These are phyloP conservation scores for Arachis hypogaea DNA, from an alignment of 306 rosid species.

Conservation along the genomic window DNA sequence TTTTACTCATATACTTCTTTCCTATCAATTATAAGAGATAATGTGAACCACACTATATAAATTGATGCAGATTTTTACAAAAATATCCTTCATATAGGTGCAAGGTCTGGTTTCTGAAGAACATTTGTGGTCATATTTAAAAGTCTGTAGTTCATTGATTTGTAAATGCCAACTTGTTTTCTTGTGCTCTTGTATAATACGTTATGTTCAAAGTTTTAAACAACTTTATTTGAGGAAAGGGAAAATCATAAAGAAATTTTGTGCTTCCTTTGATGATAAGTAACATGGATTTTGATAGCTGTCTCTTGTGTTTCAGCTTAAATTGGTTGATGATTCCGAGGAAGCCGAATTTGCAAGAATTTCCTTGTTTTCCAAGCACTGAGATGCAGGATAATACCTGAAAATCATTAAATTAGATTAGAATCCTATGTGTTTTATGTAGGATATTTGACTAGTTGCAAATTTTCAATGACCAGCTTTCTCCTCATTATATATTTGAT, in stretches of 20 bases:
- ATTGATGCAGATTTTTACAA: background rate
- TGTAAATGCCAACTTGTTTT: slow-evolving; percentile 20
- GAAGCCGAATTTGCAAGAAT: slow-evolving; percentile 65
- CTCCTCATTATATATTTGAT: too few relatives aligned
- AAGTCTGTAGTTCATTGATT: background rate
- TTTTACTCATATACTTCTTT: background rate
- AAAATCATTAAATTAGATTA: slow-evolving; percentile 1
- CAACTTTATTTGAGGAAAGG: background rate
- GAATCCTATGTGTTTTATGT: too few relatives aligned
- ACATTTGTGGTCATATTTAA: slow-evolving; percentile 5
- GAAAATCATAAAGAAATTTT: slow-evolving; percentile 24
- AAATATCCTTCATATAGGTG: background rate
- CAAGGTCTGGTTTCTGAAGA: slow-evolving; percentile 5
- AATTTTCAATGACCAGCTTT: slow-evolving; percentile 3
- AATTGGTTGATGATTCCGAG: slow-evolving; percentile 57
- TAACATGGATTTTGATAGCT: slow-evolving; percentile 18
- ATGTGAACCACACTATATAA: background rate
- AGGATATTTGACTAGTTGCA: background rate
- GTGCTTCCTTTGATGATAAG: background rate
- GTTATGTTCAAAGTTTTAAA: background rate
- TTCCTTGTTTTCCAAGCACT: slow-evolving; percentile 88
- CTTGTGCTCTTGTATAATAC: background rate
- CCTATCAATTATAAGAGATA: background rate
- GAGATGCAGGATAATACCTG: slow-evolving; percentile 77
- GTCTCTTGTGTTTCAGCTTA: slow-evolving; percentile 61